Evolutionary conservation across 2,329 filamentous ascomycete species (phyloP).

Genomic region (Diaporthe aspalathi): DNA sequence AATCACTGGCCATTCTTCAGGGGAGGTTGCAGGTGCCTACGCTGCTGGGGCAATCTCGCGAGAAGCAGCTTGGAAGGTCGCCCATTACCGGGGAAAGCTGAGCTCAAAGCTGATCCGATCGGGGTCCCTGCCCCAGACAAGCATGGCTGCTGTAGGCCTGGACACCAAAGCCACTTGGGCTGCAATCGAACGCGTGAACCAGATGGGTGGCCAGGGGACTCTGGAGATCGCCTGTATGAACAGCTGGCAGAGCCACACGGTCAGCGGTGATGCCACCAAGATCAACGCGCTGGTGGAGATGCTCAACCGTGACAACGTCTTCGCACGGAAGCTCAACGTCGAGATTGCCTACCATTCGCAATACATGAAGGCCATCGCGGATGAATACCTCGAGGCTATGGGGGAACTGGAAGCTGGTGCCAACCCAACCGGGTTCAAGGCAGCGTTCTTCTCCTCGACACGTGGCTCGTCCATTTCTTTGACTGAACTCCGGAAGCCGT

Average conservation of each 20-base stretch:
- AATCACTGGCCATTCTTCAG: constrained; percentile 50
- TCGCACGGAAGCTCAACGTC: constrained; percentile 46
- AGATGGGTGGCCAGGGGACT: constrained; percentile 35
- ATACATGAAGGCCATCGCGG: constrained; percentile 43
- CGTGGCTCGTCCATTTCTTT: constrained; percentile 36
- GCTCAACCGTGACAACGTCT: constrained; percentile 40
- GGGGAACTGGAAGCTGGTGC: constrained; percentile 37
- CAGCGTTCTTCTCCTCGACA: constrained; percentile 44
- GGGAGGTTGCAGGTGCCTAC: constrained; percentile 51
- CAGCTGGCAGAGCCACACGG: constrained; percentile 44
- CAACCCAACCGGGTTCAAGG: constrained; percentile 16
- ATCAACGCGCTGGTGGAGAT: constrained; percentile 41
- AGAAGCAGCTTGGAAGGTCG: constrained; percentile 41
- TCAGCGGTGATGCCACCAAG: constrained; percentile 43
- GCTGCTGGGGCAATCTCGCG: constrained; percentile 43
- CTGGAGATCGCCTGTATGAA: constrained; percentile 42
- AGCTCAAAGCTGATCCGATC: constrained; percentile 41
- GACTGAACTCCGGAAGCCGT: constrained; percentile 39
- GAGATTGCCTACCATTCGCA: constrained; percentile 51
- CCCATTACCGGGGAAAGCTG: constrained; percentile 45
- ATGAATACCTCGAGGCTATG: constrained; percentile 42
- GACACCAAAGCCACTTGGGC: constrained; percentile 39
- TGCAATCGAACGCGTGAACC: constrained; percentile 39
- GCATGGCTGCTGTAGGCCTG: constrained; percentile 46
- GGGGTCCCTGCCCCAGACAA: constrained; percentile 37